A percentile compares a stretch with the other conserved stretches of the same genome.
phyloP scores from a whole-genome alignment of 805 yeast genomes.

The Nakazawaea wickerhamii region DNA sequence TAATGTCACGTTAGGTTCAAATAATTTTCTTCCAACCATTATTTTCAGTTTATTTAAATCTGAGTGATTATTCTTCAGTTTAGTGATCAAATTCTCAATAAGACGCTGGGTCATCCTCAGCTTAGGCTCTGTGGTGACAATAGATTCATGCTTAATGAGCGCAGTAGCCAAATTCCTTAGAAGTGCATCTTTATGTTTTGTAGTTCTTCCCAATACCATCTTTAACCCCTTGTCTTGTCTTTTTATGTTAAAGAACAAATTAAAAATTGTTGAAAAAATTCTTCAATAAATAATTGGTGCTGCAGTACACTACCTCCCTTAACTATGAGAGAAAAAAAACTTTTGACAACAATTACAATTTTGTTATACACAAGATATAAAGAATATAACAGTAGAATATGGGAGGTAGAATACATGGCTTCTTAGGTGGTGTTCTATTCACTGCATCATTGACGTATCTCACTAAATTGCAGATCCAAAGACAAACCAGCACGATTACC shows the following conservation, averaged over 20 bases:
- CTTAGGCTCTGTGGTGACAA: conserved; percentile 68
- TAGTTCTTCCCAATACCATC: conserved; percentile 20
- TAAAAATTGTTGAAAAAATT: conserved; percentile 1
- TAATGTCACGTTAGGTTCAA: conserved; percentile 42
- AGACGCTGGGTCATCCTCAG: conserved; percentile 63
- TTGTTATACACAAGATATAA: too few species aligned
- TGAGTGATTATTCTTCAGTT: conserved; percentile 39
- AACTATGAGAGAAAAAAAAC: too few species aligned
- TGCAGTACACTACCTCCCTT: too few species aligned
- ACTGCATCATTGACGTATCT: conserved; percentile 59
- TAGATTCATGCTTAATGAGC: conserved; percentile 62
- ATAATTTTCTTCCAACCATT: conserved; percentile 32
- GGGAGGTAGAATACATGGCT: conserved; percentile 48
- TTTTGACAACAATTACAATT: too few species aligned
- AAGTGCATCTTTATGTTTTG: conserved; percentile 46
- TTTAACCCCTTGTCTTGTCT: not conserved
- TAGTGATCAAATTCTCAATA: conserved; percentile 59
- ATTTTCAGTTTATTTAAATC: conserved; percentile 23
- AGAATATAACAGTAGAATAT: conserved; percentile 15
- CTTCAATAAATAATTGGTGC: too few species aligned
- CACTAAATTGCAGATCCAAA: conserved; percentile 50
- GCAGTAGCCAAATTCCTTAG: conserved; percentile 64
- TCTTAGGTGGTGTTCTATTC: conserved; percentile 55
- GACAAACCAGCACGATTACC: conserved; percentile 41
- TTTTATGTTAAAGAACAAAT: not conserved